Evolutionary conservation across 192 early-diverging fungal species (phyloP).

Genomic region (Backusella sp.): DNA sequence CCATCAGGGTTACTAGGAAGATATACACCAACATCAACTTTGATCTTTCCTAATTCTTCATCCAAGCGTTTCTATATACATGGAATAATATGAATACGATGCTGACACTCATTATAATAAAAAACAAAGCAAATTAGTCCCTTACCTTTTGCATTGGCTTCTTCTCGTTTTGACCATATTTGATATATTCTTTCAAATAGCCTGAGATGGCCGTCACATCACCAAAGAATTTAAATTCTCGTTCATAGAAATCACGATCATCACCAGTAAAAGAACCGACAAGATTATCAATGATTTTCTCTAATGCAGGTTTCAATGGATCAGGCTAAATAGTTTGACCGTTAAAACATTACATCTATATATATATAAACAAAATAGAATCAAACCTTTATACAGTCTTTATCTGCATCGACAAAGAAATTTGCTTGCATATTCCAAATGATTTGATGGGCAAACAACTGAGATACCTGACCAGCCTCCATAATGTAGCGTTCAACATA

Average conservation of each 20-base stretch:
- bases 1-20: constrained; percentile 97
- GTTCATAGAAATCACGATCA: constrained; percentile 90
- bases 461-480: constrained; percentile 90
- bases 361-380: neutral
- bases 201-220: constrained; percentile 97
- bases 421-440: constrained; percentile 99
- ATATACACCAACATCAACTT: constrained; percentile 97
- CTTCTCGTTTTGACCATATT: constrained; percentile 89
- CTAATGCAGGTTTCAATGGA: constrained; percentile 83
- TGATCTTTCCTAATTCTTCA: constrained; percentile 93
- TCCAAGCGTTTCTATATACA: constrained; percentile 85
- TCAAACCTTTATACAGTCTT: constrained; percentile 35
- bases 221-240: constrained; percentile 94
- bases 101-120: neutral
- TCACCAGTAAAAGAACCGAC: constrained; percentile 75
- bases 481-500: constrained; percentile 95
- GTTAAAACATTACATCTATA: neutral
- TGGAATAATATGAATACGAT: neutral
- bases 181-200: constrained; percentile 93
- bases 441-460: constrained; percentile 99
- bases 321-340: constrained; percentile 55
- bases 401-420: constrained; percentile 75
- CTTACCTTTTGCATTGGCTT: constrained; percentile 60
- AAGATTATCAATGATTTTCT: constrained; percentile 82
- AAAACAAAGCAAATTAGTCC: neutral